Evolutionary conservation across 257 asterid species (phyloP).

Genomic region (Cynanchum wilfordii): DNA sequence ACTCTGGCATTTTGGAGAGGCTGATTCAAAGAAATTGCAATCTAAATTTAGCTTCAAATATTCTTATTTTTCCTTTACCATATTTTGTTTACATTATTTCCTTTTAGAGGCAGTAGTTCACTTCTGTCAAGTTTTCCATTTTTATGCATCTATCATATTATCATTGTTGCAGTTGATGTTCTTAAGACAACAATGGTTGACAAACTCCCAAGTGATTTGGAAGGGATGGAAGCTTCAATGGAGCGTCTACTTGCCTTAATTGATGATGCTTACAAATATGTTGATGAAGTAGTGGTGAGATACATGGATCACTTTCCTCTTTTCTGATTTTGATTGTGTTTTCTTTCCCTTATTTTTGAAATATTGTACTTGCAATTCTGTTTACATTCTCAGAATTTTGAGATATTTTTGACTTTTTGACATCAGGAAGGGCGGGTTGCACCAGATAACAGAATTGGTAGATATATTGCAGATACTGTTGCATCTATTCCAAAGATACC

Average conservation of each 20-base stretch:
- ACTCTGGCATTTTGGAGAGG: neutral
- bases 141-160: neutral
- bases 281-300: conserved; percentile 93
- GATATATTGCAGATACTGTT: conserved; percentile 59
- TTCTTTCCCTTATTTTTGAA: neutral
- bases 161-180: conserved; percentile 53
- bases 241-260: conserved; percentile 74
- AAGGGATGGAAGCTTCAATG: conserved; percentile 98
- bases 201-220: conserved; percentile 85
- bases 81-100: neutral
- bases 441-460: conserved; percentile 70
- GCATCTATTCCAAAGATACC: conserved; percentile 70
- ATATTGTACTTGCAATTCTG: neutral
- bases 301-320: neutral
- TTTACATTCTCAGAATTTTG: neutral
- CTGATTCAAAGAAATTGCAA: neutral
- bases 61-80: neutral
- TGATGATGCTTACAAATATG: conserved; percentile 77
- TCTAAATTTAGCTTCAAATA: neutral
- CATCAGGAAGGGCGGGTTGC: conserved; percentile 67
- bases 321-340: neutral
- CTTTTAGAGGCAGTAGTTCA: neutral
- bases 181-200: conserved; percentile 77
- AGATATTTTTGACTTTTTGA: conserved; percentile 3
- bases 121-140: neutral